phyloP scores from a whole-genome alignment of 2,329 filamentous ascomycete species.

The Apiospora sp. region DNA sequence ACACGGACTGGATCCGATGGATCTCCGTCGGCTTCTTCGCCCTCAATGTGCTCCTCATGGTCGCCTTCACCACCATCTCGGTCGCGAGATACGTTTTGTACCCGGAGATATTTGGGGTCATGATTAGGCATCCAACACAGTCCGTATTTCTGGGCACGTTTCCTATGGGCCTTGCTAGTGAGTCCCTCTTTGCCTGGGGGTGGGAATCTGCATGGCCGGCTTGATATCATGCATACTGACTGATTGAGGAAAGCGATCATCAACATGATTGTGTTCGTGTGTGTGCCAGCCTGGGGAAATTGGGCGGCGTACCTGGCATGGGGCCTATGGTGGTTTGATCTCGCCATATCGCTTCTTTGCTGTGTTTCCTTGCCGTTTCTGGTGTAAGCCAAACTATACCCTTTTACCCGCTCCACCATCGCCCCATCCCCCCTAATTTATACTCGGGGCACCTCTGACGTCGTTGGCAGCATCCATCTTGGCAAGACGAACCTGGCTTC shows the following conservation, averaged over 20 bases:
- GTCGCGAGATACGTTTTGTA: conserved; percentile 66
- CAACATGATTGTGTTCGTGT: conserved; percentile 65
- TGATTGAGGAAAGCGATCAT: conserved; percentile 50
- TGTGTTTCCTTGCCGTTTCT: conserved; percentile 60
- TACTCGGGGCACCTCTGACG: conserved; percentile 40
- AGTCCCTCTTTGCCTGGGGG: conserved; percentile 24
- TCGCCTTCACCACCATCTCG: conserved; percentile 57
- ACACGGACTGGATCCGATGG: conserved; percentile 61
- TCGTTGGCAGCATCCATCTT: conserved; percentile 35
- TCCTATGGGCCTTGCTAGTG: conserved; percentile 67
- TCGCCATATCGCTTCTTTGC: conserved; percentile 40
- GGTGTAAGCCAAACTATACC: neutral
- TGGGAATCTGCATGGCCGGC: neutral
- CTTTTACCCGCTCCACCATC: neutral
- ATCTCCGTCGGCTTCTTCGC: conserved; percentile 63
- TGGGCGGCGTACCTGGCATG: conserved; percentile 59
- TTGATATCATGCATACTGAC: neutral
- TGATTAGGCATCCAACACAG: conserved; percentile 68
- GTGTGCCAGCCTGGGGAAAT: conserved; percentile 62
- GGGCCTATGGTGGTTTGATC: conserved; percentile 62
- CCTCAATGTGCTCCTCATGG: conserved; percentile 64
- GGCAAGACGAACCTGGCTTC: conserved; percentile 12
- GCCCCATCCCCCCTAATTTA: neutral
- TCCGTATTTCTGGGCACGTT: conserved; percentile 69
- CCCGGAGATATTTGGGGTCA: conserved; percentile 65